Evolutionary conservation across 2,329 filamentous ascomycete genomes (phyloP), one percentile per base, ranked within the genome.

Genomic region (Lizonia empirigonia): DNA sequence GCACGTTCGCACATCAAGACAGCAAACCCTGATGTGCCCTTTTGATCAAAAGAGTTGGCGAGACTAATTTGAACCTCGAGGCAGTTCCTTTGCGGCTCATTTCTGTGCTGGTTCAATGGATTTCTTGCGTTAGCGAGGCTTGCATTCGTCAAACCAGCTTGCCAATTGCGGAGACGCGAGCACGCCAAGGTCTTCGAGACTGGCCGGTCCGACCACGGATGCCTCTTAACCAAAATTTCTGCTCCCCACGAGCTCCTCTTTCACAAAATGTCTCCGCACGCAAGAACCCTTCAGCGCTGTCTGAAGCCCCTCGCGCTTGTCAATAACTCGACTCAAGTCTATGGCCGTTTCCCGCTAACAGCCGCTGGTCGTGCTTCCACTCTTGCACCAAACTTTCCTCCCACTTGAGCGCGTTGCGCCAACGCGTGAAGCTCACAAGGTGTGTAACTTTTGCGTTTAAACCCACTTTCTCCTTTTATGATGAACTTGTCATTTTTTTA

Each of bases 401-500:
- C 16, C 19, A 40, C 50, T 32, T 58, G 48, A 57, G 34, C 24
- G 19, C 35, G 32, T 49, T 29, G 15, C 36, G 23, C 18, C 29
- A 22, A 29, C 34, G 38, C 33, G 27, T 27, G 29, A 20, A 32
- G 8, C 9, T 24, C 22, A 26, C 24, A 32, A 61, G 60, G 63
- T 67, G 48, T 34, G 58, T 56, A 27, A 15, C 22, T 37, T 24
- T 3, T 45, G 19, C 24, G 7, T 18, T n/a, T 34, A 20, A 29
- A 23, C 23, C 23, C 33, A 19, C 29, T 16, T n/a, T 29, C 29
- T 18, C 23, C 36, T 32, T 35, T 45, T 22, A 67, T 72, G 69
- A 72, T 72, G 69, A 72, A 57, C 42, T 60, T 49, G 69, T 72
- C 69, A 63, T 61, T 58, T 63, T 63, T 67, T 67, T 60, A 72